Evolutionary conservation across 2,329 filamentous ascomycete species (phyloP), one percentile per base, ranked within the genome.

Genomic region (Lasiodiplodia hormozganensis): DNA sequence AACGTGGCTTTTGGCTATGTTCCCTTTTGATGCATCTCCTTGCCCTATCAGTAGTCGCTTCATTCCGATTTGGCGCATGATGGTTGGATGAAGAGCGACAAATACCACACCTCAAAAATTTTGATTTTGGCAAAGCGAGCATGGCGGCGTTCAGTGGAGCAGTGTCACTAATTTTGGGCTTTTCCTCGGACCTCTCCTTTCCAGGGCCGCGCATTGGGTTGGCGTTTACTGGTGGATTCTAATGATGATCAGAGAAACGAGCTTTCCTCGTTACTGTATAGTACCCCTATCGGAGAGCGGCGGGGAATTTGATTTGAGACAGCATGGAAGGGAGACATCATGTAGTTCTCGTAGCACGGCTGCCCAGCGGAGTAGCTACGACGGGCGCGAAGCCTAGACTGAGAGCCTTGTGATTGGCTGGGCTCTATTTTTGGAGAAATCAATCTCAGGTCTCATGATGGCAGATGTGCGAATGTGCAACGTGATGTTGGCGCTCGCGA

Each of bases 61-160:
- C 31, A 64, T 64, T 52, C 47, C 23, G 25, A 64, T 52, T 64
- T 47, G 43, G 28, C 60, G 60, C 12, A 28, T 64, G 43, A 52
- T 43, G 60, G 38, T 64, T 64, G 60, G 60, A 64, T 64, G 60
- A 28, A 64, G 38, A 10, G 36, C 60, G 60, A 38, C 28, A 31
- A 47, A 21, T 25, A 52, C 28, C 31, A 31, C 25, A 49, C 23
- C 31, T 36, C 28, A 38, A 52, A 47, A 58, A 47, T 47, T 52
- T 31, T 67, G 65, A 40, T 58, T 52, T 58, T 31, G 23, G 31
- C 40, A 28, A 52, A 67, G 65, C 65, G 65, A 67, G 54, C 65
- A 67, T 60, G 31, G 38, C 23, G 65, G 65, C 65, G 65, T 67
- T 67, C 25, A 49, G 8, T 57, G 38, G 34, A 28, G 25, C 36